Evolutionary conservation across 805 yeast species (phyloP), one percentile per base, ranked within the genome.

Genomic region (Maudiozyma saulgeensis): DNA sequence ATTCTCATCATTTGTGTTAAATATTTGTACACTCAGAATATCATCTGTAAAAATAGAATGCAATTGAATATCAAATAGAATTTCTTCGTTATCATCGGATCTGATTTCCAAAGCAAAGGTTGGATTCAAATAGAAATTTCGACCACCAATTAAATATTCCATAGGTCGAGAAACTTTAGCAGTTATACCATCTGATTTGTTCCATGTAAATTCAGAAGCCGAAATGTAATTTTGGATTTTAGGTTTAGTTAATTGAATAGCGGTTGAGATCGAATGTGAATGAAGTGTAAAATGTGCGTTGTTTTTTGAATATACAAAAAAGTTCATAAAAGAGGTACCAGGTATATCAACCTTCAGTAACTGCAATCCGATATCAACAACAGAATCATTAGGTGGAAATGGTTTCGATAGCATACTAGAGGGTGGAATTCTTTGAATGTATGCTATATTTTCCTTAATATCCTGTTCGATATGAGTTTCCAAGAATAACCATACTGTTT

Each of bases 401-500:
- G 25, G 53, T 43, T 7, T 40, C 18, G 49, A 41, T 34, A 42
- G 18, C 9, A 58, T 16, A 5, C 52, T 43, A 40, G 55, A 51
- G 6, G 42, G 43, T 7, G 62, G 56, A 6, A 53, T 12, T 28
- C 50, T 52, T 31, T 54, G 54, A 45, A 65, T n/a, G 54, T 59
- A 49, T 9, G 45, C 15, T 15, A 41, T 37, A 1, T 40, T 35
- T 9, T 34, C 47, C 34, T 13, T 57, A 19, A n/a, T 39, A 19
- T 19, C 6, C 25, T 5, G 6, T 3, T 18, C 42, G 7, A 39
- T 39, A 58, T 79, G 82, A 18, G 70, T 65, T 52, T 80, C 85
- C 7, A 81, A 54, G 2, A 81, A 58, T 1, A 81, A 45, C 75
- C 78, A 74, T 0, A 75, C 70, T 2, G 67, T 68, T 18, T 68